These are phyloP conservation scores for Prorocentrum cordatum DNA, from an alignment of 169 alveolate species.

Conservation along the genomic window DNA sequence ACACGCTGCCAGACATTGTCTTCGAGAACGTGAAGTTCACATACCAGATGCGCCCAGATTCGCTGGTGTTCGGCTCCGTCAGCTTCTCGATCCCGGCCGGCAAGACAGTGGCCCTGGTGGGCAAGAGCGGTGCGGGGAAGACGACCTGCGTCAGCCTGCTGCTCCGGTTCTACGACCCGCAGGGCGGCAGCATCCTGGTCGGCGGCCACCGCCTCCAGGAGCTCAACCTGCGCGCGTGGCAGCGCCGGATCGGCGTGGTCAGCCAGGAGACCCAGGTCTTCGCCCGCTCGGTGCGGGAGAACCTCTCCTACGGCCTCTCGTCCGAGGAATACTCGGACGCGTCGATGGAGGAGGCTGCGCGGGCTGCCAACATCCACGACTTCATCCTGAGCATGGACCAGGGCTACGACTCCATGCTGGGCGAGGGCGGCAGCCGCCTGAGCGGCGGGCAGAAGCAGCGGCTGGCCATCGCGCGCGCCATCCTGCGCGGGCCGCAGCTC, in stretches of 20 bases:
- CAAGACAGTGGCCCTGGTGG: slow-evolving; percentile 78
- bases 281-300: slow-evolving; percentile 72
- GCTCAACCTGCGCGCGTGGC: slow-evolving; percentile 74
- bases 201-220: slow-evolving; percentile 76
- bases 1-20: too few relatives aligned
- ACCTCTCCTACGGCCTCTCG: slow-evolving; percentile 81
- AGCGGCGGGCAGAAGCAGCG: slow-evolving; percentile 85
- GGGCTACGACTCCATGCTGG: background rate
- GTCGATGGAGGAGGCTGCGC: background rate
- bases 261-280: slow-evolving; percentile 60
- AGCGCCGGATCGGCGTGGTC: slow-evolving; percentile 1
- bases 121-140: slow-evolving; percentile 83
- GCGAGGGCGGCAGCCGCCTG: background rate
- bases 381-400: background rate
- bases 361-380: background rate
- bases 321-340: background rate
- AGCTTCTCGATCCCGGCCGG: slow-evolving; percentile 79
- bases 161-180: slow-evolving; percentile 68
- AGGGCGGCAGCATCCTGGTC: slow-evolving; percentile 71
- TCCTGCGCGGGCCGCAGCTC: slow-evolving; percentile 57
- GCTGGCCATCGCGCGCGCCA: slow-evolving; percentile 85
- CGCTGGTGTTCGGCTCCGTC: too few relatives aligned
- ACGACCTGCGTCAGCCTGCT: slow-evolving; percentile 79
- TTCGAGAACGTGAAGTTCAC: too few relatives aligned
- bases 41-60: too few relatives aligned